Percentiles rank a stretch among this genome's conserved stretches.
phyloP scores from a whole-genome alignment of 2,329 filamentous ascomycete species.

The Fusarium agapanthi region DNA sequence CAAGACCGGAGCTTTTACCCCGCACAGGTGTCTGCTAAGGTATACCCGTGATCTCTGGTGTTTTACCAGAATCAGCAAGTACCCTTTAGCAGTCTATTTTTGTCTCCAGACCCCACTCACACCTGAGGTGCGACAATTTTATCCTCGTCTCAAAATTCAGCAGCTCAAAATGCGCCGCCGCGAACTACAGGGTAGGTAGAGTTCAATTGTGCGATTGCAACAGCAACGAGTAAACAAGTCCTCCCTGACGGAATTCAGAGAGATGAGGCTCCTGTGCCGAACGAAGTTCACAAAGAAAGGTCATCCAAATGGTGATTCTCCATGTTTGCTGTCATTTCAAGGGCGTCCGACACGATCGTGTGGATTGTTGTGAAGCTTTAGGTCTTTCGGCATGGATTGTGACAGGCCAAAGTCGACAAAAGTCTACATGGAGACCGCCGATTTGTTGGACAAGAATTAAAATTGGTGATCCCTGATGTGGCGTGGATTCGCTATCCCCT shows the following conservation, averaged over 20 bases:
- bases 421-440: accelerated
- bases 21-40: neutral
- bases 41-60: neutral
- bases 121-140: accelerated
- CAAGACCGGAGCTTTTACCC: neutral
- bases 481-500: no score
- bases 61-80: accelerated
- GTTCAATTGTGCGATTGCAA: neutral
- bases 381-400: no score
- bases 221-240: neutral
- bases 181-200: neutral
- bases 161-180: neutral
- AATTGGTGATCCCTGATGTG: no score
- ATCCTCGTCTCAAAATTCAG: neutral
- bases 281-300: accelerated
- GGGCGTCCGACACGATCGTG: accelerated
- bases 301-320: accelerated
- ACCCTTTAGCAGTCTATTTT: neutral
- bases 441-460: accelerated
- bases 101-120: accelerated
- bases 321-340: no score
- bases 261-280: accelerated
- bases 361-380: accelerated
- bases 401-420: accelerated
- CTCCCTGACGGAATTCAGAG: neutral